Base-by-base conservation (phyloP, 495 filamentous ascomycete species). In the Chlorociboria aeruginascens region DNA sequence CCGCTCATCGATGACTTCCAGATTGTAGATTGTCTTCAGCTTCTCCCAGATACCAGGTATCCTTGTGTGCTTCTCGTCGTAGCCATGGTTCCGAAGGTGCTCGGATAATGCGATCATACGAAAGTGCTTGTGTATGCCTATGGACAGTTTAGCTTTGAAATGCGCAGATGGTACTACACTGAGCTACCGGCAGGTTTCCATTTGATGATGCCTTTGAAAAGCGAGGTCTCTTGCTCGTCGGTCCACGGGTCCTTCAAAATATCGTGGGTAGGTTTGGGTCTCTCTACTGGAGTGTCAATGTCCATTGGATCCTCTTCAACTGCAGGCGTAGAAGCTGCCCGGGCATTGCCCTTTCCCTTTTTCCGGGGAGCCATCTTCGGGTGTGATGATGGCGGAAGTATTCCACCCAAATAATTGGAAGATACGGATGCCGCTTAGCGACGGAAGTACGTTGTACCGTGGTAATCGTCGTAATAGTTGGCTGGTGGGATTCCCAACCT, bases 41-140 rank as follows among this genome's bases (percentile, higher is more conserved):
- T 97, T 96, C 49, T 71, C 72, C 92, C 92, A 98, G 45, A 98
- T 95, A 8, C 85, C 84, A 3, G 86, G 79, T 41, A 94, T 86
- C 34, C 79, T 80, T 37, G 87, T 95, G 69, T 98, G 92, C 11
- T 78, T 74, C 45, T 79, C 73, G 49, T 83, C 79, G 64, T 88
- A 87, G 48, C 89, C 89, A 62, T 95, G 87, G 55, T 84, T 87
- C 51, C 83, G 81, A 51, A 98, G 73, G 57, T 85, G 80, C 48
- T 92, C 80, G 12, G 85, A 82, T 31, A 98, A 88, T 3, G 86
- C 79, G 48, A 96, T 79, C 70, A 97, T 90, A 17, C 87, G 86
- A 62, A 98, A 97, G 66, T 97, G 89, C 65, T 93, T 97, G 69
- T 98, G 90, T 70, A 98, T 82, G 42, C 90, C 90, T 95, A 48